Base-by-base conservation (phyloP, 2,329 filamentous ascomycete genomes). In the Nectriaceae sp. region DNA sequence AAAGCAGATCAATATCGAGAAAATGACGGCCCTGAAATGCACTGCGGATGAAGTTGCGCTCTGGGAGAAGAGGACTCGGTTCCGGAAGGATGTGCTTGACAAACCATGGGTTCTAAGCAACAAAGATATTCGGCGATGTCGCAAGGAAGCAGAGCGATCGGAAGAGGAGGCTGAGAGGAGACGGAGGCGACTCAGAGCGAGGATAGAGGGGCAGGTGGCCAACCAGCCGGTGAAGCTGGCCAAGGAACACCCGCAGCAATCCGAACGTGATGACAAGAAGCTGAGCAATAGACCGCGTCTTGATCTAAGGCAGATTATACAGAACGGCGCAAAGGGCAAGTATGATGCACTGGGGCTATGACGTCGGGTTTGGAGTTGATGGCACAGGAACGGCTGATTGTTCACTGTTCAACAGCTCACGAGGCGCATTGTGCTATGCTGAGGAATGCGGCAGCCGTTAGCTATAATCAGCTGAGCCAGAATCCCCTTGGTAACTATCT, bases 41-140 rank as follows among this genome's bases (percentile, higher is more conserved):
- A 87, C 83, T 0, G 73, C 75, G 39, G 72, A 79, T 26, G 84
- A 88, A 62, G 70, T 85, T 3, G 64, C 61, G 6, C 79, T 84
- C 8, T 87, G 84, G 84, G 72, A 77, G 56, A 81, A 81, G 66
- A 70, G 76, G 38, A 54, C 64, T 16, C 65, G 64, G 22, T 84
- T 87, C 59, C 73, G 73, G 29, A 61, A 59, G 26, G 72, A 79
- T 4, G 70, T 83, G 5, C 69, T 87, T 13, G 64, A 65, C 3
- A 67, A 64, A 47, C 76, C 80, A 0, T 87, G 84, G 84, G 61
- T 75, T n/a, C 56, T 87, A 22, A 73, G 69, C 22, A 64, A 66
- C 19, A 72, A 69, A 48, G 73, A 78, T 44, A 69, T 84, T 39
- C 74, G 75, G 42, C 70, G 66, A 48, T 83, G 79, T 55, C 74